A percentile compares a stretch with the other conserved stretches of the same genome.
phyloP scores from a whole-genome alignment of 2,329 filamentous ascomycete genomes.

The Neurospora sp. region DNA sequence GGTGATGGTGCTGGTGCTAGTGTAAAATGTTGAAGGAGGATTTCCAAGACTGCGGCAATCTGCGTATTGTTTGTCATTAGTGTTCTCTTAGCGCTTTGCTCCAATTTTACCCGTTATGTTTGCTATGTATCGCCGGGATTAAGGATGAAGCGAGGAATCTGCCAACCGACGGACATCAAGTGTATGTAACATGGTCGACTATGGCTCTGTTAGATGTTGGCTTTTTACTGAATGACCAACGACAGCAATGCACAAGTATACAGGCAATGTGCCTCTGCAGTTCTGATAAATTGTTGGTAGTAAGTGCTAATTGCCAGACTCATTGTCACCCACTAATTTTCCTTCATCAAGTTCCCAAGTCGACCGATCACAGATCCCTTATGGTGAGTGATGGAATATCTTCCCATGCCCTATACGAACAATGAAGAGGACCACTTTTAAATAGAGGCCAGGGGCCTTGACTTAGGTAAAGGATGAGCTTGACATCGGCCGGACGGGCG shows the following conservation, averaged over 20 bases:
- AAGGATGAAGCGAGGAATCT: not conserved
- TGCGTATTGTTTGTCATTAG: not conserved
- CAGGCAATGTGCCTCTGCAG: not conserved
- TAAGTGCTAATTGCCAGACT: not conserved
- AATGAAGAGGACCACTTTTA: not conserved
- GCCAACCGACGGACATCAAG: too few relatives aligned
- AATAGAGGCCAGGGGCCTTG: not conserved
- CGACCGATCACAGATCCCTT: not conserved
- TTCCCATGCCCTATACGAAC: not conserved
- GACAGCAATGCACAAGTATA: not conserved
- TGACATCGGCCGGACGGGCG: not conserved
- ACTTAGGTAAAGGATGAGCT: not conserved
- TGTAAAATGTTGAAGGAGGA: not conserved
- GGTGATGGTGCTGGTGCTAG: not conserved
- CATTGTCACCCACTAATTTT: not conserved
- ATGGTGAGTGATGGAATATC: not conserved
- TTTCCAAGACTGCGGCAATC: not conserved
- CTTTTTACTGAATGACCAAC: not conserved
- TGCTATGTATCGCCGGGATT: not conserved
- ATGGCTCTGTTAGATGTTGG: not conserved
- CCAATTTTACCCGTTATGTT: not conserved
- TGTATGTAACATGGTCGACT: too few relatives aligned
- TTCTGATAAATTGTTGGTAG: not conserved
- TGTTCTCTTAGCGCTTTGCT: not conserved
- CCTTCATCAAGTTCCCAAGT: not conserved